Evolutionary conservation across 345 rosid genomes (phyloP), one percentile per base, ranked within the genome.

Genomic region (Citrus reticulata): DNA sequence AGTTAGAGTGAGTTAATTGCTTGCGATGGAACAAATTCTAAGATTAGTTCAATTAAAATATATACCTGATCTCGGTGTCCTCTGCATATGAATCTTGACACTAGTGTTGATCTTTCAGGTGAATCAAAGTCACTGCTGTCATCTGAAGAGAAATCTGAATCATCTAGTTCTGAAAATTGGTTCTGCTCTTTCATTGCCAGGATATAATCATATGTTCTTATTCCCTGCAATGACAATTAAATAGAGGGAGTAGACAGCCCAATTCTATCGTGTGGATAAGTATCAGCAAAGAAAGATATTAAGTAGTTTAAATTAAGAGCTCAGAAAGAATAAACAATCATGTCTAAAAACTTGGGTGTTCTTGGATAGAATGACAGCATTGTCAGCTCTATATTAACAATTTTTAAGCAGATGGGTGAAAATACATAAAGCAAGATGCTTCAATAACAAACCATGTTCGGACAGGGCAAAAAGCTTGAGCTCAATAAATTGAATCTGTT

Each of bases 161-260:
- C 97, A 77, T 91, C 94, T n/a, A 86, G 73, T 61, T 87, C 90
- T 75, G 86, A 58, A 55, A 91, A 88, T 77, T 94, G 87, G 73
- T 82, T 93, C 87, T 88, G 97, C 79, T 93, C 98, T 83, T 87
- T 93, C 98, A 94, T 94, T 5, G 99, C 99, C 87, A 92, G 82
- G 82, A 93, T 93, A 76, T 91, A 91, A 81, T 96, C 98, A 83
- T 96, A 96, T 70, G 98, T 96, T 88, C 97, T 93, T 88, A 94
- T 96, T 80, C 98, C 98, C 97, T 92, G 88, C 66, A 74, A 75
- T 22, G 30, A 76, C 49, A 54, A 29, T 46, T 46, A 46, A 34
- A 49, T 40, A 59, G 30, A 22, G 27, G 57, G 72, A 64, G 55
- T 2, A 58, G 14, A 76, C 35, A 42, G 59, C 58, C 20, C 6